These are phyloP conservation scores for Ophiostoma australiae DNA, from an alignment of 2,329 filamentous ascomycete genomes.

Conservation along the genomic window DNA sequence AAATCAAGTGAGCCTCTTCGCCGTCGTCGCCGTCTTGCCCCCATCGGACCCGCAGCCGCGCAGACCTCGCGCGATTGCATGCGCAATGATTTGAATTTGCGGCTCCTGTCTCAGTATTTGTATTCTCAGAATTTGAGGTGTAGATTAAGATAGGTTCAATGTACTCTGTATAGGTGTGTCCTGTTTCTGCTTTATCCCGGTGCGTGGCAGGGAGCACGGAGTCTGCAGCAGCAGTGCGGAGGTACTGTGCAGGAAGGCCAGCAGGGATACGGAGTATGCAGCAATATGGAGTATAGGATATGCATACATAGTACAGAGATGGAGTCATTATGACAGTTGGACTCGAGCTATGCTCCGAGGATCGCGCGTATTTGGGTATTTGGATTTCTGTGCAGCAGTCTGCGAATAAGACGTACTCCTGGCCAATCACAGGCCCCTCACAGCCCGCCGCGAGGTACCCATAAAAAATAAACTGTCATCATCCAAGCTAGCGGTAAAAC, in stretches of 20 bases:
- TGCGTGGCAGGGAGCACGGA: background rate
- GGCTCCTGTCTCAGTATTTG: conserved; percentile 4
- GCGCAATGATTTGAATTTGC: background rate
- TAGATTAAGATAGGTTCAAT: background rate
- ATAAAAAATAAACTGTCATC: conserved; percentile 8
- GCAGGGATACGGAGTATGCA: too few species aligned
- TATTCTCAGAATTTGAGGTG: background rate
- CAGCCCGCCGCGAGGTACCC: background rate
- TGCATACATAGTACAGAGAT: too few species aligned
- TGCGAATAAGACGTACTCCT: background rate
- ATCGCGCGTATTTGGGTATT: background rate
- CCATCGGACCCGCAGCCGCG: background rate
- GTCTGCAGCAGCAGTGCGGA: background rate
- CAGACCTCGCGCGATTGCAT: background rate
- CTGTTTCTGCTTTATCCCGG: background rate
- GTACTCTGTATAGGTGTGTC: background rate
- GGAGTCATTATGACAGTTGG: too few species aligned
- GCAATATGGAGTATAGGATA: too few species aligned
- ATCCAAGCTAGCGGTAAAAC: background rate
- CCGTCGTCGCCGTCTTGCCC: background rate
- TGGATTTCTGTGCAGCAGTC: background rate
- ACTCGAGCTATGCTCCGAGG: background rate
- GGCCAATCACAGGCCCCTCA: background rate
- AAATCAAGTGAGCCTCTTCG: background rate
- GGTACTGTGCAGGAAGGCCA: too few species aligned